Conservation (phyloP, 1,284 basidiomycete species). For the Agroathelia rolfsii region DNA sequence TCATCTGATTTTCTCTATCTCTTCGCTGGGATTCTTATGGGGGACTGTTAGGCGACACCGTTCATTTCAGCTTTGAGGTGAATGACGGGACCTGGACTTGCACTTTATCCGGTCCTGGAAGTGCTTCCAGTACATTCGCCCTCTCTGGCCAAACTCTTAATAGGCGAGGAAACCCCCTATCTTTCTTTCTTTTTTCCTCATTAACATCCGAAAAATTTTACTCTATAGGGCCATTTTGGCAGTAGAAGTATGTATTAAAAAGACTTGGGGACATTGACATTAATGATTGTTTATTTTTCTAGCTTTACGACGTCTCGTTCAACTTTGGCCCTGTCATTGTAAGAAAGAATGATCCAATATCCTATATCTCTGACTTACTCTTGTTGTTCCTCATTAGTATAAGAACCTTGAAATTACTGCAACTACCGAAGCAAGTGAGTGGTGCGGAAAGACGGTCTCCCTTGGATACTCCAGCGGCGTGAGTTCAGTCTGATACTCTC, state of each 20-base stretch:
- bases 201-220: constrained; percentile 7
- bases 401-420: constrained; percentile 19
- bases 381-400: constrained; percentile 8
- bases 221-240: constrained; percentile 14
- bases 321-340: constrained; percentile 20
- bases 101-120: constrained; percentile 18
- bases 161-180: too few species aligned
- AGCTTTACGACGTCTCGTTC: constrained; percentile 19
- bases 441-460: constrained; percentile 16
- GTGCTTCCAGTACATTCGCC: constrained; percentile 18
- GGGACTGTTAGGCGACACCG: too few species aligned
- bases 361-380: not conserved
- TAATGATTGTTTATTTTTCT: not conserved
- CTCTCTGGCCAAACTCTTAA: constrained; percentile 22
- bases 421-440: constrained; percentile 18
- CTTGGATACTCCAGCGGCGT: too few species aligned
- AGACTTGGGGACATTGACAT: not conserved
- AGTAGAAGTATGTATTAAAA: constrained; percentile 13
- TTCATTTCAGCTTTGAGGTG: constrained; percentile 5
- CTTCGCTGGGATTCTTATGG: constrained; percentile 10
- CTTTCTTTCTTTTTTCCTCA: too few species aligned
- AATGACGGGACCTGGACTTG: constrained; percentile 19
- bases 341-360: constrained; percentile 5
- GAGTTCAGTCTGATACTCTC: too few species aligned
- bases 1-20: constrained; percentile 22